Evolutionary conservation across 257 asterid genomes (phyloP).

Genomic region (Solanum pimpinellifolium): DNA sequence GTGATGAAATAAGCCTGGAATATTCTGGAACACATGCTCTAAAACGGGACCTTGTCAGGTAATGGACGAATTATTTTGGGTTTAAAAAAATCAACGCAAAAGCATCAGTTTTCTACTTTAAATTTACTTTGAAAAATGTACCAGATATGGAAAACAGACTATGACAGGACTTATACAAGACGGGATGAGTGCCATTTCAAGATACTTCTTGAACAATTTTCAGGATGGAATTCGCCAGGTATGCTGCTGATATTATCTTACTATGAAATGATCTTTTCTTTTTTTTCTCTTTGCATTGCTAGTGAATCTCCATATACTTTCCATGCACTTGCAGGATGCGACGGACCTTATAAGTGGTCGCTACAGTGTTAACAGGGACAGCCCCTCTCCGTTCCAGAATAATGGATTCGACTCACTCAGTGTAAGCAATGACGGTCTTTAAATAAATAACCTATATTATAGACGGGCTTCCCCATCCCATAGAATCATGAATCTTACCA

Average conservation of each 20-base stretch:
- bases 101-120: background rate
- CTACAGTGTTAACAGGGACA: conserved; percentile 48
- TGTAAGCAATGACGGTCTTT: conserved; percentile 33
- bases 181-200: conserved; percentile 87
- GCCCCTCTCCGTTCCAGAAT: conserved; percentile 48
- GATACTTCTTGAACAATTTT: conserved; percentile 88
- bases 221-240: conserved; percentile 95
- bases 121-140: background rate
- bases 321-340: conserved; percentile 51
- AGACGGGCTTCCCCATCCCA: background rate
- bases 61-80: conserved; percentile 3
- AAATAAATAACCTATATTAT: background rate
- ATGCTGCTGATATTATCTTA: conserved; percentile 10
- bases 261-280: background rate
- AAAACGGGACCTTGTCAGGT: conserved; percentile 94
- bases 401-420: conserved; percentile 57
- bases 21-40: conserved; percentile 96
- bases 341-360: conserved; percentile 89
- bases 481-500: background rate
- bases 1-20: conserved; percentile 95
- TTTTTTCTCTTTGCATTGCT: background rate
- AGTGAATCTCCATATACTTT: background rate
- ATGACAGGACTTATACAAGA: conserved; percentile 73
- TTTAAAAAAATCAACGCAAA: background rate
- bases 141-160: conserved; percentile 94